Conservation (phyloP, 2,329 filamentous ascomycete species). For the Pseudocercospora pini-densiflorae region DNA sequence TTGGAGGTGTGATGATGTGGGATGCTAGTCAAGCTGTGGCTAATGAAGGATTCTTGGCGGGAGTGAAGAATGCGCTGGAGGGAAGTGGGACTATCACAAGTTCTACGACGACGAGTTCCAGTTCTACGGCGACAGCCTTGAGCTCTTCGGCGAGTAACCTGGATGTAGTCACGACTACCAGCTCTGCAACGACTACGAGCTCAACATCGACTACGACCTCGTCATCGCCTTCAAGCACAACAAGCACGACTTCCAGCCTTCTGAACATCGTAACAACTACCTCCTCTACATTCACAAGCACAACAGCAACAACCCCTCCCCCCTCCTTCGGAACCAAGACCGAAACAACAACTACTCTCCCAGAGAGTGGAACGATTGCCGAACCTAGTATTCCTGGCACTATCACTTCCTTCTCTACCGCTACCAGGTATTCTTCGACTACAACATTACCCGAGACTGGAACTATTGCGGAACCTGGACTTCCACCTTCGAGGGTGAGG, state of each 20-base stretch:
- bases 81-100: neutral
- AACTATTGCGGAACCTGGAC: neutral
- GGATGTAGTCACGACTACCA: no score
- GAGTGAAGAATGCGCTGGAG: conserved; percentile 24
- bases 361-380: neutral
- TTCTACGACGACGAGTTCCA: neutral
- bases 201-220: neutral
- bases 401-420: no score
- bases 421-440: no score
- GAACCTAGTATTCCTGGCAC: neutral
- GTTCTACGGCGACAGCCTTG: no score
- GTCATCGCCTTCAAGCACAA: neutral
- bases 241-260: neutral
- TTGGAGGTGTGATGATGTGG: conserved; percentile 50
- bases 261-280: neutral
- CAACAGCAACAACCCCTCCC: neutral
- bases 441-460: no score
- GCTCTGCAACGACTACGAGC: neutral
- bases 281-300: neutral
- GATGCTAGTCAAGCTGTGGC: conserved; percentile 55
- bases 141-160: no score
- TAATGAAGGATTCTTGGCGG: conserved; percentile 36
- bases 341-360: no score
- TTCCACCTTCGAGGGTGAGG: neutral
- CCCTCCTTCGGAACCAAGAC: neutral